Base-by-base conservation (phyloP, 352 stramenopile species). In the Phytophthora niederhauseri region DNA sequence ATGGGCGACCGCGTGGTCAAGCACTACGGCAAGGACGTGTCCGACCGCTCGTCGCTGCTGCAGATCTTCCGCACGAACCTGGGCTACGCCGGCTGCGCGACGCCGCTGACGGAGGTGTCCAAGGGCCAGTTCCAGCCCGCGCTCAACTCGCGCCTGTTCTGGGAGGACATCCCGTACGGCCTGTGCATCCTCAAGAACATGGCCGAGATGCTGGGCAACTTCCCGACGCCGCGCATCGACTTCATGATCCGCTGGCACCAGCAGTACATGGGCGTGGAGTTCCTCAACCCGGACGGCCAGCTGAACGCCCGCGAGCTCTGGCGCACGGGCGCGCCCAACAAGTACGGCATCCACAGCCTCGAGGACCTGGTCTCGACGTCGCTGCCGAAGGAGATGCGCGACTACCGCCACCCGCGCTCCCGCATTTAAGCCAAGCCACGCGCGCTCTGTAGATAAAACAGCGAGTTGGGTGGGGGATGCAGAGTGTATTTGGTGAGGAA, bases 201-300 rank as follows among this genome's bases (percentile, higher is more conserved):
- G 80, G 92, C 91, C 20, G 89, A 97, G 81, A 92, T 97, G 83
- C 80, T 96, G 56, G 92, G 91, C 68, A 97, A 98, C 75, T 97
- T 98, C 66, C 92, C 92, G 9, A 97, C 91, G 52, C 92, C 92
- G 12, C 89, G 89, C 57, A 97, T 98, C 41, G 90, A 97, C 80
- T 97, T 97, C 54, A 96, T 98, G 82, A 98, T 98, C 73, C 87
- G 91, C 51, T 98, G 92, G 92, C 92, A 98, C 78, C 92, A 98
- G 82, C 85, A 94, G 73, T 81, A 89, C 78, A 98, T 98, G 92
- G 85, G 76, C 49, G 86, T 97, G 45, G 81, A 87, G 45, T 98
- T 97, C 78, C 70, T 98, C 22, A 87, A 80, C 55, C 61, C 84
- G 2, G 91, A 98, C 60, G 90, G 90, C 31, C 90, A 97, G 71